Conservation (phyloP, 768 basidiomycete genomes). For the Boletus huronensis region DNA sequence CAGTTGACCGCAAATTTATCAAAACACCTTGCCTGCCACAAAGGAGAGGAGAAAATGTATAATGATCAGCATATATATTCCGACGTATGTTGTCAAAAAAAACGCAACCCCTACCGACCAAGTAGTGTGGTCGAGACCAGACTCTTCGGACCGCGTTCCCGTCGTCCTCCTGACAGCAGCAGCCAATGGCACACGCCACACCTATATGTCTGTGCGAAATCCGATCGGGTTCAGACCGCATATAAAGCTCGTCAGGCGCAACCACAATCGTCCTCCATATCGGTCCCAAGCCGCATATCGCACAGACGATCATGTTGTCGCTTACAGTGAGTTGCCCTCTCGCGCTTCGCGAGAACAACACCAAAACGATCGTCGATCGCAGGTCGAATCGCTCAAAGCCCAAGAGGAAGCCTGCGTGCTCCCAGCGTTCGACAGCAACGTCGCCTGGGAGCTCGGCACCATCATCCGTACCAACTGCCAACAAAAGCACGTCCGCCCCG, state of each 20-base stretch:
- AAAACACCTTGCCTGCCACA: too few relatives aligned
- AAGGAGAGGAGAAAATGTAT: too few relatives aligned
- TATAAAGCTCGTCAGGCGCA: not conserved
- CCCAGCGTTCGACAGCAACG: constrained; percentile 28
- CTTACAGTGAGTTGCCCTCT: constrained; percentile 7
- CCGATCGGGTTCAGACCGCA: not conserved
- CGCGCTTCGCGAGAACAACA: not conserved
- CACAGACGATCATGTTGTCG: not conserved
- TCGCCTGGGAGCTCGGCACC: constrained; percentile 33
- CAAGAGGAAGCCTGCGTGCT: constrained; percentile 29
- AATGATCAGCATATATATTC: too few relatives aligned
- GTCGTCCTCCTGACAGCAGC: not conserved
- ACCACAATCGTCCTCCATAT: not conserved
- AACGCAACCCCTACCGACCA: too few relatives aligned
- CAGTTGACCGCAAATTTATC: too few relatives aligned
- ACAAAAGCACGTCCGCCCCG: constrained; percentile 19
- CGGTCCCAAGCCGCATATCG: not conserved
- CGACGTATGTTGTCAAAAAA: too few relatives aligned
- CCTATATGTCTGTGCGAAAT: not conserved
- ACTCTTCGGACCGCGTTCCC: not conserved
- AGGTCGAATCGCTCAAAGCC: constrained; percentile 21
- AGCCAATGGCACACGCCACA: too few relatives aligned
- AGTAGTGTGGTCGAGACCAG: too few relatives aligned
- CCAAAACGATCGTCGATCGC: not conserved
- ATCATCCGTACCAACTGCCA: constrained; percentile 23